These are phyloP conservation scores for Epichloe festucae DNA, from an alignment of 2,329 filamentous ascomycete genomes.

Conservation along the genomic window DNA sequence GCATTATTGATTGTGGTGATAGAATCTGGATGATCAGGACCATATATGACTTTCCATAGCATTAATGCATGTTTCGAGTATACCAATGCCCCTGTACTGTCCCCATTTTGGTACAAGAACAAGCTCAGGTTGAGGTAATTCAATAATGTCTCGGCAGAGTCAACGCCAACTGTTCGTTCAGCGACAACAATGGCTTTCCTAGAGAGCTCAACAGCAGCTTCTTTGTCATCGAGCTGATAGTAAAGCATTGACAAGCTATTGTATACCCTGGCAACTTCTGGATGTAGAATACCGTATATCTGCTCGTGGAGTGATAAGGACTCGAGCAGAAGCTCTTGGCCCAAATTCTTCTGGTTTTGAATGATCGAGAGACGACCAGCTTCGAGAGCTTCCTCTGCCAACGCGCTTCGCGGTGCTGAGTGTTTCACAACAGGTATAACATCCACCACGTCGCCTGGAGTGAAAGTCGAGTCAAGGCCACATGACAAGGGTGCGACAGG, in stretches of 20 bases:
- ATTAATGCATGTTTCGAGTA: conserved; percentile 89
- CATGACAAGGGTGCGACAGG: conserved; percentile 31
- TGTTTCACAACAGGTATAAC: conserved; percentile 93
- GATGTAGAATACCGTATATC: conserved; percentile 94
- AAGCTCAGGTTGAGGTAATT: conserved; percentile 93
- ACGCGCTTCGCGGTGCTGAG: conserved; percentile 74
- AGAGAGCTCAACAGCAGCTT: conserved; percentile 84
- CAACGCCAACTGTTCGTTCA: conserved; percentile 84
- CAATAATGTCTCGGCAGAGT: conserved; percentile 85
- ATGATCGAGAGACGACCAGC: conserved; percentile 92
- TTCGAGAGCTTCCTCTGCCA: conserved; percentile 92
- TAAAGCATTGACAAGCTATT: conserved; percentile 92
- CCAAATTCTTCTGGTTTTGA: conserved; percentile 88
- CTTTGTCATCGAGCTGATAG: conserved; percentile 96
- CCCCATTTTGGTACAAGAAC: conserved; percentile 84
- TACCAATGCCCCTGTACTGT: conserved; percentile 73
- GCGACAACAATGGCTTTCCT: conserved; percentile 94
- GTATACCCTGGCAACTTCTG: conserved; percentile 90
- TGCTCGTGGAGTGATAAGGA: conserved; percentile 94
- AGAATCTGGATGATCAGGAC: conserved; percentile 83
- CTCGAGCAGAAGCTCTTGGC: conserved; percentile 90
- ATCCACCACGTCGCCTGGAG: conserved; percentile 76
- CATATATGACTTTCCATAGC: conserved; percentile 96
- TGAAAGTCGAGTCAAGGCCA: conserved; percentile 42
- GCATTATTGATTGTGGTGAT: conserved; percentile 99